These are phyloP conservation scores for Tolypocladium inflatum DNA, from an alignment of 2,329 filamentous ascomycete species.

Conservation along the genomic window DNA sequence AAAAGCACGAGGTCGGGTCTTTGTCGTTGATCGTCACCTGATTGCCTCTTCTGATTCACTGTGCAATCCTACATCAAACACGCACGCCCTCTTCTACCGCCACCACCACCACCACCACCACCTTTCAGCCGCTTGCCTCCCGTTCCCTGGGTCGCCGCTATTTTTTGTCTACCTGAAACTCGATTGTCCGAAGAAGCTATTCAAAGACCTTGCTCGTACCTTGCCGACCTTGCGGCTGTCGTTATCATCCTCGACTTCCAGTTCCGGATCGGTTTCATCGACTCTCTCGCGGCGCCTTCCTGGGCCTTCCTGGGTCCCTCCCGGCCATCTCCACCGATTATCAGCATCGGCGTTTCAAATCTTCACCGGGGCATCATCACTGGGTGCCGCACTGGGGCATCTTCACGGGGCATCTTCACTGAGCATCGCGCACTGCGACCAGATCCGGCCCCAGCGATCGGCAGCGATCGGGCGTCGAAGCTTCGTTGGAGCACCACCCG, in stretches of 20 bases:
- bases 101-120: neutral
- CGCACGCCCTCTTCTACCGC: neutral
- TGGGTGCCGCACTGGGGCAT: neutral
- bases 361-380: neutral
- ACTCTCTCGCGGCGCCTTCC: neutral
- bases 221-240: neutral
- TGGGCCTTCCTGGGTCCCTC: neutral
- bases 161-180: neutral
- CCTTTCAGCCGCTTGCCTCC: neutral
- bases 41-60: constrained; percentile 6
- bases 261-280: neutral
- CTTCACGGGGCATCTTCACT: neutral
- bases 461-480: neutral
- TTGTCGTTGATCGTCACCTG: neutral
- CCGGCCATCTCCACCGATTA: neutral
- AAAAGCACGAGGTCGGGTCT: neutral
- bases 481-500: neutral
- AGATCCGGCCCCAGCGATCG: neutral
- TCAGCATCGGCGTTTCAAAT: neutral
- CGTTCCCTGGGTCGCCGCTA: neutral
- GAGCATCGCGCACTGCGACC: neutral
- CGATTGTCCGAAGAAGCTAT: neutral
- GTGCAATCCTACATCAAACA: neutral
- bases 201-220: too few species aligned
- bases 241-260: neutral